Evolutionary conservation across 768 basidiomycete species (phyloP), one percentile per base, ranked within the genome.

Genomic region (Ramaria sp.): DNA sequence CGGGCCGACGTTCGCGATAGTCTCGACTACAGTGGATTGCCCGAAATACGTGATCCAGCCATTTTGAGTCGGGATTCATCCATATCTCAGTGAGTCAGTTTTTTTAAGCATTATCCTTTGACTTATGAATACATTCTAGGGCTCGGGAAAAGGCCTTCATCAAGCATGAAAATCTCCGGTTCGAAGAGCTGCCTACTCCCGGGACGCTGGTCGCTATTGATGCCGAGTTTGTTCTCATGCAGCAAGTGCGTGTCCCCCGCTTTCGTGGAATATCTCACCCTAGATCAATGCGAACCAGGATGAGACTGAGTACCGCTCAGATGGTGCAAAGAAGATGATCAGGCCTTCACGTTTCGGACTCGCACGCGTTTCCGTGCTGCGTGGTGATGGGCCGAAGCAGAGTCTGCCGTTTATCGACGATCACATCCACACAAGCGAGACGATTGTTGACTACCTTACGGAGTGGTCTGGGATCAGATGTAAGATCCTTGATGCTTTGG

Each of bases 221-320:
- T 64, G 94, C 95, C 1, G 95, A 99, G 65, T 99, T 99, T 66
- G 95, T 99, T 22, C 88, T 85, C 5, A 88, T 99, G 81, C 93
- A 98, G 68, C 90, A 93, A 75, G 91, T 87, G 59, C 48, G 62
- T 48, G 39, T 46, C 6, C 33, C 51, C 24, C 13, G 12, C 46
- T 55, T 15, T 52, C 19, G 1, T 55, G 17, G 12, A 43, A 1
- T 22, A 30, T 33, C 15, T 34, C 27, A 13, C 27, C 27, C 37
- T 13, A 38, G 10, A 54, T 30, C 17, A 20, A 7, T 45, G 17
- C 12, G 41, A 15, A 37, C 33, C 65, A 93, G 87, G 96, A 97
- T 72, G 96, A 98, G 69, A 88, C 86, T 31, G 96, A 99, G 66
- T 89, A 86, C 64, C 84, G 91, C 19, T 96, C 95, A 0, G 93